Conservation (phyloP, 306 rosid species). For the Vicia villosa region DNA sequence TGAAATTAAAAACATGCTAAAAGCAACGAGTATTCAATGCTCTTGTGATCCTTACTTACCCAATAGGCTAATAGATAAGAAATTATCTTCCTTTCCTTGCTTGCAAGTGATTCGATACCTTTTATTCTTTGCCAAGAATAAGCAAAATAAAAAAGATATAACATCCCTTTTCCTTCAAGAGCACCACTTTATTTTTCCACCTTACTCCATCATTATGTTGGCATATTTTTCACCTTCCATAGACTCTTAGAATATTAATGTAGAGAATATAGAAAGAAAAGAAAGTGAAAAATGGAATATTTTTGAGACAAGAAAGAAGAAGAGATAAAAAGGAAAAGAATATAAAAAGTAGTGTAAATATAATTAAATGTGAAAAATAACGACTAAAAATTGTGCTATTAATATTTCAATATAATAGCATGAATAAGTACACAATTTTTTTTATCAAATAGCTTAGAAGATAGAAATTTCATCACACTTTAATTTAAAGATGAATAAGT, state of each 20-base stretch:
- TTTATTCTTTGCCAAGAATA: slow-evolving; percentile 30
- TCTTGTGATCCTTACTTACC: slow-evolving; percentile 15
- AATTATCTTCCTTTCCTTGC: slow-evolving; percentile 36
- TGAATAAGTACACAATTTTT: too few relatives aligned
- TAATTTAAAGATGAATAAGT: too few relatives aligned
- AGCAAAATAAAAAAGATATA: slow-evolving; percentile 34
- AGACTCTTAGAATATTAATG: slow-evolving; percentile 13
- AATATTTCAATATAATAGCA: too few relatives aligned
- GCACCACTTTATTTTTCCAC: slow-evolving; percentile 47
- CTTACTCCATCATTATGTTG: slow-evolving; percentile 48
- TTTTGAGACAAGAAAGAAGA: neutral
- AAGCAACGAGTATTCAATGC: slow-evolving; percentile 1
- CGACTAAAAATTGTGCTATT: too few relatives aligned
- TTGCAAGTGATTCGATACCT: slow-evolving; percentile 40
- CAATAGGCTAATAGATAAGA: slow-evolving; percentile 11
- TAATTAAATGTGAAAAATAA: neutral
- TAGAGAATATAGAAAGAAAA: neutral
- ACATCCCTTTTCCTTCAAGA: slow-evolving; percentile 46
- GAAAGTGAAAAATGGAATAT: slow-evolving; percentile 15
- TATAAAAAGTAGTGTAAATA: neutral
- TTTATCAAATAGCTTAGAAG: too few relatives aligned
- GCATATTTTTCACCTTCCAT: slow-evolving; percentile 23
- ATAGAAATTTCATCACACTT: too few relatives aligned
- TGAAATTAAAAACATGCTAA: slow-evolving; percentile 9
- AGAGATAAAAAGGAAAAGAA: neutral